A percentile compares a stretch with the other conserved stretches of the same genome.
Conservation (phyloP, 352 stramenopile genomes). For the Globisporangium splendens region DNA sequence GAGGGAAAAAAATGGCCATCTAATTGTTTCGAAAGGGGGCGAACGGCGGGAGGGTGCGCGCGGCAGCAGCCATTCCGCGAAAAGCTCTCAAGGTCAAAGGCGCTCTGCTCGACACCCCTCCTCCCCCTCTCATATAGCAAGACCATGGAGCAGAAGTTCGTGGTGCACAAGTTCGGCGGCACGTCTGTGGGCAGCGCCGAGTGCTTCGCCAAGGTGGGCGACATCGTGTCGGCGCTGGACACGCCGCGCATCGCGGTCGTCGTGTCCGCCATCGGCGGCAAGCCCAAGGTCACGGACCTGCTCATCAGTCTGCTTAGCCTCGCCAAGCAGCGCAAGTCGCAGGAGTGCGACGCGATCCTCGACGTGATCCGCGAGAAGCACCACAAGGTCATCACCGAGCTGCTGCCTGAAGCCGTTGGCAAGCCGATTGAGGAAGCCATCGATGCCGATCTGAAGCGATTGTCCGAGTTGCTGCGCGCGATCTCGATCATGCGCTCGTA, state of each 20-base stretch:
- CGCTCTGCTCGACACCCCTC: not conserved
- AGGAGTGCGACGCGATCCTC: constrained; percentile 69
- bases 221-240: constrained; percentile 57
- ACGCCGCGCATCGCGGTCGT: constrained; percentile 76
- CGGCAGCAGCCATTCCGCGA: constrained; percentile 8
- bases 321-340: constrained; percentile 79
- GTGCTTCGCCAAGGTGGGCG: constrained; percentile 85
- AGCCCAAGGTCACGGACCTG: constrained; percentile 95
- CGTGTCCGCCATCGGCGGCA: constrained; percentile 94
- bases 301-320: constrained; percentile 89
- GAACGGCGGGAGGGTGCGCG: not conserved
- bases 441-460: constrained; percentile 52
- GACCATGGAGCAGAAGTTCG: constrained; percentile 47
- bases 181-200: constrained; percentile 92
- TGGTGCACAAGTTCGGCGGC: constrained; percentile 98
- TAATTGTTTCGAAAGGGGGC: not conserved
- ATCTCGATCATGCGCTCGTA: constrained; percentile 89
- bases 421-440: constrained; percentile 59
- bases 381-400: constrained; percentile 54
- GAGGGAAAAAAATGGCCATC: constrained; percentile 10
- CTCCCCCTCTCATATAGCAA: not conserved
- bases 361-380: constrained; percentile 79
- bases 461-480: constrained; percentile 77
- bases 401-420: constrained; percentile 48
- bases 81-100: constrained; percentile 7